phyloP scores from a whole-genome alignment of 306 rosid species.

The Vicia faba region DNA sequence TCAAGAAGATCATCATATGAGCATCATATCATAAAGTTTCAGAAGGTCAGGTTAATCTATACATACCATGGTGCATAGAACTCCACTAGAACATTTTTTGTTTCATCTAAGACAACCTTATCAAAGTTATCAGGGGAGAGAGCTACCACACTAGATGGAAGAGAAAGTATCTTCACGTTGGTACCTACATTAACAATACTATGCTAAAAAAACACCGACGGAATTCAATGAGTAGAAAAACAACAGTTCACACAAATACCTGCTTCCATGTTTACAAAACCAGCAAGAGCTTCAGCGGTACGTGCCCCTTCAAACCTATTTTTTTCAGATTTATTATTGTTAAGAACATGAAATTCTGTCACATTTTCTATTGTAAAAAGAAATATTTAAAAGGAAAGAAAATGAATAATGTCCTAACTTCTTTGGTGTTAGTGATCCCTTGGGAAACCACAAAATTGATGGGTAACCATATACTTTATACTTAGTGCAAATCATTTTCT shows the following conservation, averaged over 20 bases:
- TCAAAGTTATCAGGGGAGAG: constrained; percentile 66
- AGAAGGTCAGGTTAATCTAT: constrained; percentile 16
- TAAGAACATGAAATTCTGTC: constrained; percentile 12
- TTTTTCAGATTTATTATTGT: constrained; percentile 10
- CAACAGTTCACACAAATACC: constrained; percentile 44
- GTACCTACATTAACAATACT: constrained; percentile 59
- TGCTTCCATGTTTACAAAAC: constrained; percentile 71
- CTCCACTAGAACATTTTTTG: constrained; percentile 87
- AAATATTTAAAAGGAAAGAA: neutral
- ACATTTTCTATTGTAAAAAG: neutral
- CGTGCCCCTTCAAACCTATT: constrained; percentile 78
- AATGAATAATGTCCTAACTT: constrained; percentile 52
- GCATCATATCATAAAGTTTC: constrained; percentile 1
- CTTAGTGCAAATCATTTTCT: constrained; percentile 72
- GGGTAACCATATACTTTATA: constrained; percentile 88
- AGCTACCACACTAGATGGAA: constrained; percentile 66
- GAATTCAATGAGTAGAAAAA: constrained; percentile 17
- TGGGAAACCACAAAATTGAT: constrained; percentile 82
- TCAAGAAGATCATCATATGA: constrained; percentile 2
- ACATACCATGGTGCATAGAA: constrained; percentile 94
- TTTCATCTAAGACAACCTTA: constrained; percentile 71
- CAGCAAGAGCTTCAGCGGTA: constrained; percentile 76
- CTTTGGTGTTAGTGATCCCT: constrained; percentile 78
- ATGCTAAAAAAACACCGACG: neutral
- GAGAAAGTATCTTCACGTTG: constrained; percentile 75